Evolutionary conservation across 495 filamentous ascomycete species (phyloP), one percentile per base, ranked within the genome.

Genomic region (Neurospora sp.): DNA sequence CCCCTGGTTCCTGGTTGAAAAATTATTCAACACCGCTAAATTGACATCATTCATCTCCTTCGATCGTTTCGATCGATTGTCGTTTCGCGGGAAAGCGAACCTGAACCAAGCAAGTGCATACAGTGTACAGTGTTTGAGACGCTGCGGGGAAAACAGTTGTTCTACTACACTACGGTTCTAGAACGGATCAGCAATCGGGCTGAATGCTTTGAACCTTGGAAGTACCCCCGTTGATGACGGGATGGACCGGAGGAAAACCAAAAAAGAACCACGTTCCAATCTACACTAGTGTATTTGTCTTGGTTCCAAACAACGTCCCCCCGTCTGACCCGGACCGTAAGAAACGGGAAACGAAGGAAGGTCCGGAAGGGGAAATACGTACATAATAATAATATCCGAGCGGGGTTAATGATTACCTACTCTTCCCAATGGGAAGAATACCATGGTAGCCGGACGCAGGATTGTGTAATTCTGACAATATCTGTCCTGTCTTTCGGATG

Each of bases 11-110:
- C 10, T 27, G 10, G 20, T 27, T 14, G 10, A 5, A 40, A 22
- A 12, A 27, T 27, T 27, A 27, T 53, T 53, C 44, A 72, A 68
- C 61, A 18, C 74, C 72, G 71, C 70, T 61, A 42, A 75, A 61
- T 70, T 31, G 38, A 75, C 31, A 69, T 37, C 70, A 61, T 68
- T 71, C 1, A 27, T 53, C 20, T 27, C 20, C 12, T 27, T 53
- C 20, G 11, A 53, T 22, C 48, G 11, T 27, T 27, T 53, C 20
- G 48, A 53, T 27, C 31, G 31, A 35, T 35, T 35, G 11, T 37
- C 35, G 48, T 53, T 53, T 27, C 48, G 20, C 20, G 5, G 48
- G 48, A 53, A 53, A 53, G 46, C 46, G 46, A 53, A 53, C 11
- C 20, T 53, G 48, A 11, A 27, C 48, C 48, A 53, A 53, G 48